Base-by-base conservation (phyloP, 768 basidiomycete genomes). In the Lactarius vividus region DNA sequence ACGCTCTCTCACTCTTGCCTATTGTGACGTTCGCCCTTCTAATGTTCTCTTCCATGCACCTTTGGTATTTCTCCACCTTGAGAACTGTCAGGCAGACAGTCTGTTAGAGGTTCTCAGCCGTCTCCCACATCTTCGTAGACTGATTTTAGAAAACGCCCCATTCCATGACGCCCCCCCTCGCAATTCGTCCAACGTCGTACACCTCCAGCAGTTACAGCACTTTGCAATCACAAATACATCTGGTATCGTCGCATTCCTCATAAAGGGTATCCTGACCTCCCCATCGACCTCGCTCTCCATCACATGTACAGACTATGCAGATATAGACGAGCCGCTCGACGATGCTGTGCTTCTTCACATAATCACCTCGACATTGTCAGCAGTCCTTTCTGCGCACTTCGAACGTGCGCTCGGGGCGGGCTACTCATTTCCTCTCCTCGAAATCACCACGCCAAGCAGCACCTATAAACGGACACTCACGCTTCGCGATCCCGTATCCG, bases 211-310 rank as follows among this genome's bases (percentile, higher is more conserved):
- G 2, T 18, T 61, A 40, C 65, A 42, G 39, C 55, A 57, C 11
- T 37, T 66, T 15, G 56, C 60, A 28, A 37, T 66, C n/a, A 53
- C 35, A 11, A 53, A 62, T 20, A 9, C 28, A 15, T 66, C 65
- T 6, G 3, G 9, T 13, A 33, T 61, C n/a, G 40, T 66, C 23
- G 60, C 60, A 35, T 61, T 31, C 56, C 15, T 66, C 23, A 57
- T 62, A 37, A 44, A 20, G 23, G 10, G 37, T n/a, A 66, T 66
- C 20, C 37, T 18, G 6, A 15, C 29, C 6, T 46, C 56, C 16
- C 16, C 65, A 28, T 66, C 56, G 26, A 49, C 56, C 3, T 66
- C 35, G 10, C 20, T 66, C 49, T 62, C 55, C 55, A 39, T 61
- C 29, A 52, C 44, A 10, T 66, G 65, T 52, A 57, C 54, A 8